Evolutionary conservation across 768 basidiomycete species (phyloP), one percentile per base, ranked within the genome.

Genomic region (Mrakia gelida): DNA sequence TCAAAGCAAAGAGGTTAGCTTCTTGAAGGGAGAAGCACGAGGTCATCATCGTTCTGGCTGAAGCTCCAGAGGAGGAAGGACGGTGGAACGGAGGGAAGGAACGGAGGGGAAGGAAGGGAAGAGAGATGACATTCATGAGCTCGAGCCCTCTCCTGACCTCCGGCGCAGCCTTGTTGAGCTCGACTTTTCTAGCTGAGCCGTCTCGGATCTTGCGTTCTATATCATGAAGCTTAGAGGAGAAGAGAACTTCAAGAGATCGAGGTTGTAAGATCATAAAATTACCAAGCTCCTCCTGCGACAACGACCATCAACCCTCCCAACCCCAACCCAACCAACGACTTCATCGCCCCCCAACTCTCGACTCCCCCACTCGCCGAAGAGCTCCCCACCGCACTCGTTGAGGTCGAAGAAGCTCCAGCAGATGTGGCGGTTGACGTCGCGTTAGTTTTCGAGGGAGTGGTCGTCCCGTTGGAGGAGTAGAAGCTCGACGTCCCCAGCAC

Each of bases 401-500:
- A n/a, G 28, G 73, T 45, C 26, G 71, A n/a, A 28, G 43, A 71
- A 2, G 68, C 38, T 75, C 38, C 59, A n/a, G 18, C 45, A 6
- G 38, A n/a, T 11, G 16, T 23, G 1, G 61, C 54, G 38, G 43
- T 16, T 10, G 32, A 34, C 1, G 73, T 62, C 23, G 61, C 56
- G 59, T n/a, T 62, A 11, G 61, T 26, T 9, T 41, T 38, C 5
- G 61, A 10, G 15, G 73, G 11, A 5, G 16, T 15, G 18, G 38
- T 63, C 41, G 73, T n/a, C 3, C 62, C 73, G 61, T 75, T 34
- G 3, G 59, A 34, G 5, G 73, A 18, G 59, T n/a, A 18, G 32
- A 76, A 76, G 28, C 26, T 32, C 28, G 63, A 68, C 45, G 28
- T 68, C 7, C 75, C 75, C 1, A 76, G 49, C 6, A 65, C 34